Conservation (phyloP, 805 yeast species). For the Barnettozyma sp. region DNA sequence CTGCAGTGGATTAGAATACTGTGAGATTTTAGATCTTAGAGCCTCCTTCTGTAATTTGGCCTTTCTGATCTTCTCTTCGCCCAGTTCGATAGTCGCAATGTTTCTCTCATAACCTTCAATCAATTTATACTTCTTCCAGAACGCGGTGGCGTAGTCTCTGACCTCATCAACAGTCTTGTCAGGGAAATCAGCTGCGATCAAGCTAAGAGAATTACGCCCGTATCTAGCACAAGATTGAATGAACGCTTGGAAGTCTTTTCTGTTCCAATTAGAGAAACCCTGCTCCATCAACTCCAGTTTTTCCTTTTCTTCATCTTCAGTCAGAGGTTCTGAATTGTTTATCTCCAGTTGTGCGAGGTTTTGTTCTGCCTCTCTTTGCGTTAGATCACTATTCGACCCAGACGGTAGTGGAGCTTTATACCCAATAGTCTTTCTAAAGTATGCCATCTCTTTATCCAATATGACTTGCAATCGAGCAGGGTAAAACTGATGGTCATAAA, state of each 20-base stretch:
- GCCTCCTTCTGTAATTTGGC: constrained; percentile 68
- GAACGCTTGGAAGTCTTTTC: constrained; percentile 82
- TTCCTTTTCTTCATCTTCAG: constrained; percentile 69
- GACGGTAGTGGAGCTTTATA: constrained; percentile 57
- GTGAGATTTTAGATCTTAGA: constrained; percentile 64
- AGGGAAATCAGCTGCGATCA: constrained; percentile 66
- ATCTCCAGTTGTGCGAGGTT: constrained; percentile 64
- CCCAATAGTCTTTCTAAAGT: constrained; percentile 60
- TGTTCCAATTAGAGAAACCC: constrained; percentile 79
- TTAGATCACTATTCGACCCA: constrained; percentile 38
- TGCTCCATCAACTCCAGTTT: constrained; percentile 51
- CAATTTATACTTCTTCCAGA: constrained; percentile 73
- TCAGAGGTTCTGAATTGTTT: constrained; percentile 68
- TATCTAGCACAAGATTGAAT: constrained; percentile 66
- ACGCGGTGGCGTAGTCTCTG: constrained; percentile 63
- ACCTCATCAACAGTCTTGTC: constrained; percentile 80
- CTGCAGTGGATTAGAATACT: constrained; percentile 69
- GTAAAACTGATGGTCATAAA: constrained; percentile 88
- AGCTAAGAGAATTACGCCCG: constrained; percentile 68
- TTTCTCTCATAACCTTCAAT: constrained; percentile 88
- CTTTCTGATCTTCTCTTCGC: constrained; percentile 75
- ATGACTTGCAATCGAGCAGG: constrained; percentile 70
- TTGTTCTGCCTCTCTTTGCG: constrained; percentile 36
- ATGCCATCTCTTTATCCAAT: constrained; percentile 75
- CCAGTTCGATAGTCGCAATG: constrained; percentile 72